These are phyloP conservation scores for Marasmius fiardii DNA, from an alignment of 1,284 basidiomycete genomes.

Conservation along the genomic window DNA sequence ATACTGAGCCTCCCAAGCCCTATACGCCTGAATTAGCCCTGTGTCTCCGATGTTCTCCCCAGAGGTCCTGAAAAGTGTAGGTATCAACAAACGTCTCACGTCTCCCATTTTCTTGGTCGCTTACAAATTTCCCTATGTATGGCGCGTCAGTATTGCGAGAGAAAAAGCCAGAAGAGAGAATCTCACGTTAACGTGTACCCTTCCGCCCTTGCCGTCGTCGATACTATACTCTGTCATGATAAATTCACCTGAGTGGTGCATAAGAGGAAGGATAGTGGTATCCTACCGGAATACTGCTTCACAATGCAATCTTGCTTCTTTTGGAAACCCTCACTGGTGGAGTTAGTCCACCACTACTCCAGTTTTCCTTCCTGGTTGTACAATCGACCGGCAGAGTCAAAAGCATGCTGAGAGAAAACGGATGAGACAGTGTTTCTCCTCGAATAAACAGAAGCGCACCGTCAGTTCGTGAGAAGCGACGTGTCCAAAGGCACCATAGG, in stretches of 20 bases:
- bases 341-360: slow-evolving; percentile 85
- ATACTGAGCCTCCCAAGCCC: slow-evolving; percentile 82
- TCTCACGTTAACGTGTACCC: slow-evolving; percentile 83
- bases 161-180: background rate
- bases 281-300: slow-evolving; percentile 77
- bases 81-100: slow-evolving; percentile 14
- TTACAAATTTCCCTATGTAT: slow-evolving; percentile 65
- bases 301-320: slow-evolving; percentile 85
- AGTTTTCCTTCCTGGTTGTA: slow-evolving; percentile 83
- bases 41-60: slow-evolving; percentile 91
- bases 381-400: slow-evolving; percentile 86
- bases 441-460: slow-evolving; percentile 34
- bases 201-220: slow-evolving; percentile 81
- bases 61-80: slow-evolving; percentile 53
- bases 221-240: slow-evolving; percentile 65
- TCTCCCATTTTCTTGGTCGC: too few species aligned
- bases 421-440: background rate
- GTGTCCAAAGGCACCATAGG: slow-evolving; percentile 89
- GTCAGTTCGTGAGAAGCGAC: slow-evolving; percentile 90
- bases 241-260: slow-evolving; percentile 4
- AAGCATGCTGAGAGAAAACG: slow-evolving; percentile 74
- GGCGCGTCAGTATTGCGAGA: slow-evolving; percentile 1
- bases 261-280: slow-evolving; percentile 4
- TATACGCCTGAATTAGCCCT: slow-evolving; percentile 80
- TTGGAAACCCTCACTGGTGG: slow-evolving; percentile 82